phyloP scores from a whole-genome alignment of 2,329 filamentous ascomycete genomes.

The Diplodia scrobiculata region DNA sequence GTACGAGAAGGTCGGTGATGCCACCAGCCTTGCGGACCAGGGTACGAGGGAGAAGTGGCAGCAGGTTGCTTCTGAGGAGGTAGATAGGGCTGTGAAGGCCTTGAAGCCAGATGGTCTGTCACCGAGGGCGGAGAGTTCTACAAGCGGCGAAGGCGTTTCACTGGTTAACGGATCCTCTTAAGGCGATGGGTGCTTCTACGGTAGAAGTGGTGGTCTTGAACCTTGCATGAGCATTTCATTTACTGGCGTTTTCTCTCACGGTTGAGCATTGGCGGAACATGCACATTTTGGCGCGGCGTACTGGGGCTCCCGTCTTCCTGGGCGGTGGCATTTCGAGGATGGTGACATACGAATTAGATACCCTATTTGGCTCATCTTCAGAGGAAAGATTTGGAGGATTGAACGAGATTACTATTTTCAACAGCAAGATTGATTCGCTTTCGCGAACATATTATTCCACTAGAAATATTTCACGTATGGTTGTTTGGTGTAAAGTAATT shows the following conservation, averaged over 20 bases:
- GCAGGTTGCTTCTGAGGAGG: conserved; percentile 74
- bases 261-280: conserved; percentile 21
- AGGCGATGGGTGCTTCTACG: conserved; percentile 9
- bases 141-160: conserved; percentile 18
- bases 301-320: conserved; percentile 11
- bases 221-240: not conserved
- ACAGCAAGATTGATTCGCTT: conserved; percentile 1
- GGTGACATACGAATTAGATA: conserved; percentile 29
- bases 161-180: conserved; percentile 10
- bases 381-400: conserved; percentile 1
- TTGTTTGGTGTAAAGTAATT: conserved; percentile 2
- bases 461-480: not conserved
- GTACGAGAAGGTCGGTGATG: conserved; percentile 67
- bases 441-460: not conserved
- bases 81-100: conserved; percentile 66
- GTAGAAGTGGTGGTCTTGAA: conserved; percentile 4
- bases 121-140: conserved; percentile 16
- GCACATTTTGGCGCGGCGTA: conserved; percentile 20
- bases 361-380: conserved; percentile 22
- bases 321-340: conserved; percentile 7
- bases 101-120: conserved; percentile 31
- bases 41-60: conserved; percentile 71
- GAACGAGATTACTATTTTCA: not conserved
- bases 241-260: conserved; percentile 11
- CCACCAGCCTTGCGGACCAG: conserved; percentile 60